phyloP scores from a whole-genome alignment of 169 alveolate genomes.

The Fabrea salina region DNA sequence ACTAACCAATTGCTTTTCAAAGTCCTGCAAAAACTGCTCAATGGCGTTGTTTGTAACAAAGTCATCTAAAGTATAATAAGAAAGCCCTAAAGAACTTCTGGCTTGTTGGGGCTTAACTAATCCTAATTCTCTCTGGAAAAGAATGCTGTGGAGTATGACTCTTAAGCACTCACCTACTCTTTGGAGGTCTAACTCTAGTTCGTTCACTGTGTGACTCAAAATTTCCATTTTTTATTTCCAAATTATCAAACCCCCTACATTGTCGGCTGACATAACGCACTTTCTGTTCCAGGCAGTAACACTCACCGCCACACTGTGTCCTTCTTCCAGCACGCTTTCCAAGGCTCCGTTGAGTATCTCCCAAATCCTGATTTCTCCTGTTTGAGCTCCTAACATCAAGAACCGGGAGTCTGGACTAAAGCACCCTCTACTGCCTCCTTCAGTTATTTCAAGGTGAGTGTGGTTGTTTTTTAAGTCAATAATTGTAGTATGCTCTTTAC shows the following conservation, averaged over 20 bases:
- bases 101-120: not conserved
- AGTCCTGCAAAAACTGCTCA: not conserved
- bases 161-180: not conserved
- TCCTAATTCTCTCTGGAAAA: constrained; percentile 14
- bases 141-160: not conserved
- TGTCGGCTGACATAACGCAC: not conserved
- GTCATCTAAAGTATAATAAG: not conserved
- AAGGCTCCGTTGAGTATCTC: not conserved
- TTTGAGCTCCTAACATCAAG: constrained; percentile 1
- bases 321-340: not conserved
- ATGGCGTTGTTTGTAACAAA: not conserved
- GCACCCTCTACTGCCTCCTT: not conserved
- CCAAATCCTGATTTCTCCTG: constrained; percentile 6
- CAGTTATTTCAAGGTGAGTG: not conserved
- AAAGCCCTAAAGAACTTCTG: not conserved
- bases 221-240: constrained; percentile 8
- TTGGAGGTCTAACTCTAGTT: not conserved
- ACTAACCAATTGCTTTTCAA: not conserved
- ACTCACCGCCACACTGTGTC: constrained; percentile 2
- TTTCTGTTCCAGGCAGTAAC: constrained; percentile 17
- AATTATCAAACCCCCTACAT: constrained; percentile 17
- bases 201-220: not conserved
- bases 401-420: not conserved
- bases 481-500: not conserved
- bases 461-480: not conserved